phyloP scores from a whole-genome alignment of 495 filamentous ascomycete species.

The Aspergillus sclerotiicarbonarius region DNA sequence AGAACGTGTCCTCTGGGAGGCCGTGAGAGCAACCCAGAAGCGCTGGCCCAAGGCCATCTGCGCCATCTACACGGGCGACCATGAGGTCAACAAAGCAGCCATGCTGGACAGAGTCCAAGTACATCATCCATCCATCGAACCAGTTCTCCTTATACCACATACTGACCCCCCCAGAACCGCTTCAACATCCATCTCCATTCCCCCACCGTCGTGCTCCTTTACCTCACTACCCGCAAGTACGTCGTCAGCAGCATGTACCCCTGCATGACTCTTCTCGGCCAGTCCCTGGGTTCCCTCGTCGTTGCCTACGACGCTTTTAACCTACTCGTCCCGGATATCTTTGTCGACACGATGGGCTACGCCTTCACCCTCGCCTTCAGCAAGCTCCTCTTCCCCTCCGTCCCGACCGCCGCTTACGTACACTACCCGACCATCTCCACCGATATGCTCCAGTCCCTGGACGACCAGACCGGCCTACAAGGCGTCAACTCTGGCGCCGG shows the following conservation, averaged over 20 bases:
- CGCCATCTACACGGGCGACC: constrained; percentile 91
- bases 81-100: constrained; percentile 73
- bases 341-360: constrained; percentile 98
- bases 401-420: constrained; percentile 91
- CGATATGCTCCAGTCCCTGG: constrained; percentile 88
- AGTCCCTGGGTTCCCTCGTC: constrained; percentile 81
- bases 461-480: constrained; percentile 61
- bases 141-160: neutral
- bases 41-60: constrained; percentile 86
- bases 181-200: constrained; percentile 92
- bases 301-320: constrained; percentile 92
- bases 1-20: constrained; percentile 95
- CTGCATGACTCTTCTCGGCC: constrained; percentile 90
- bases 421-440: constrained; percentile 98
- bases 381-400: constrained; percentile 75
- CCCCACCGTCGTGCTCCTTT: constrained; percentile 81
- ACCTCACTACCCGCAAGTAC: constrained; percentile 82
- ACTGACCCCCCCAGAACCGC: constrained; percentile 52
- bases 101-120: constrained; percentile 79
- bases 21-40: constrained; percentile 85
- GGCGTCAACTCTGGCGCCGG: constrained; percentile 84
- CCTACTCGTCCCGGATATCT: constrained; percentile 86
- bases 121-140: constrained; percentile 7
- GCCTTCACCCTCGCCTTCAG: constrained; percentile 81
- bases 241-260: constrained; percentile 83